Evolutionary conservation across 1,284 basidiomycete genomes (phyloP).

Genomic region (Thecaphora frezii): DNA sequence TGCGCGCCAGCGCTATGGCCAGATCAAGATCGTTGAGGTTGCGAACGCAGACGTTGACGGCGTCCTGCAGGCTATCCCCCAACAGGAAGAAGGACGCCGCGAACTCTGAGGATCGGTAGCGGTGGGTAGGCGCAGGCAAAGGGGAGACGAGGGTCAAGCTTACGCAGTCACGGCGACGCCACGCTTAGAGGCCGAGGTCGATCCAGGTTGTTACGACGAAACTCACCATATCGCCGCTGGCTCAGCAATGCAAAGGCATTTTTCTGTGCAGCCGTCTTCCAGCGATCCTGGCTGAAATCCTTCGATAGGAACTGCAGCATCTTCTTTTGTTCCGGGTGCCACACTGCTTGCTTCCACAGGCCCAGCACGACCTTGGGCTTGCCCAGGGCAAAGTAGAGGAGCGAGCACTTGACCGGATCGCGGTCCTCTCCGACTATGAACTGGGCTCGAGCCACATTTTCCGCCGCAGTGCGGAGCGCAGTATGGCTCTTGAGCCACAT

Average conservation of each 20-base stretch:
- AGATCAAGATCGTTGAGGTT: constrained; percentile 87
- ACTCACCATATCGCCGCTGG: constrained; percentile 49
- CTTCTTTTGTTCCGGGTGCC: constrained; percentile 83
- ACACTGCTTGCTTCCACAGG: constrained; percentile 90
- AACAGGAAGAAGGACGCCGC: constrained; percentile 97
- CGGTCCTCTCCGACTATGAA: constrained; percentile 70
- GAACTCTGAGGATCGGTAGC: constrained; percentile 58
- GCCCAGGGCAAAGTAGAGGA: constrained; percentile 92
- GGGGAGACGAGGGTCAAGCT: too few relatives aligned
- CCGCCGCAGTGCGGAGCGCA: constrained; percentile 73
- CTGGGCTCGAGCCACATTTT: constrained; percentile 86
- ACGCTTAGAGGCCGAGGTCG: too few relatives aligned
- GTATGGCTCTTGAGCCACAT: constrained; percentile 71
- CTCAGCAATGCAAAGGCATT: constrained; percentile 91
- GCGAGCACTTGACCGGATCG: constrained; percentile 83
- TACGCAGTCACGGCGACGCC: too few relatives aligned
- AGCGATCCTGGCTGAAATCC: constrained; percentile 80
- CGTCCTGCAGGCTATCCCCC: constrained; percentile 83
- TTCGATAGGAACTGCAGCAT: constrained; percentile 94
- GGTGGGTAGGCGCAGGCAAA: neutral
- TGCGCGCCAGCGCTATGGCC: constrained; percentile 80
- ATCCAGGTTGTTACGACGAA: too few relatives aligned
- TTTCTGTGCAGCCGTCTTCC: constrained; percentile 91
- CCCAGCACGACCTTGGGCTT: constrained; percentile 89
- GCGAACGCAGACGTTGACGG: constrained; percentile 84